These are phyloP conservation scores for Umbelopsis vinacea DNA, from an alignment of 192 early-diverging fungal species.

Conservation along the genomic window DNA sequence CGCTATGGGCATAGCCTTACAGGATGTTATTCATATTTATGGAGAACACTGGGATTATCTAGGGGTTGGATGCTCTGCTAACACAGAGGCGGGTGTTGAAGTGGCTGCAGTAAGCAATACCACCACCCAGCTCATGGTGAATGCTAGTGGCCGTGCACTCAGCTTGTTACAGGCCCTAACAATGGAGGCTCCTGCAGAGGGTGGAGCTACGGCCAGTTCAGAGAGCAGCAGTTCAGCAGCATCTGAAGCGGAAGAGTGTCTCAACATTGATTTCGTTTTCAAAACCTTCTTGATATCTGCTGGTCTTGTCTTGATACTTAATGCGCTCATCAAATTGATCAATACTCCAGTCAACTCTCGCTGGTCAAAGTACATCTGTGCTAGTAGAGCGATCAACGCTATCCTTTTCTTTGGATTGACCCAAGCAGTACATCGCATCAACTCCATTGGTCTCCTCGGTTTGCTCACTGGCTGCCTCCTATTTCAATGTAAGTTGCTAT, in stretches of 20 bases:
- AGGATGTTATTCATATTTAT: constrained; percentile 48
- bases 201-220: not conserved
- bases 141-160: not conserved
- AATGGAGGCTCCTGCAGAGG: not conserved
- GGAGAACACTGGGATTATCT: constrained; percentile 23
- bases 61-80: not conserved
- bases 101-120: not conserved
- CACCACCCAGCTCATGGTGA: not conserved
- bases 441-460: constrained; percentile 26
- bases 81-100: not conserved
- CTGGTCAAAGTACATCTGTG: constrained; percentile 34
- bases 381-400: constrained; percentile 31
- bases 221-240: not conserved
- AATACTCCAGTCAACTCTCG: constrained; percentile 32
- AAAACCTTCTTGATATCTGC: constrained; percentile 36
- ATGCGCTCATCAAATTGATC: constrained; percentile 41
- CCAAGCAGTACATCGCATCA: constrained; percentile 6
- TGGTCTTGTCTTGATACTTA: constrained; percentile 38
- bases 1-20: constrained; percentile 50
- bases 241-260: constrained; percentile 16
- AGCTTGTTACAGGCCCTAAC: constrained; percentile 7
- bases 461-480: constrained; percentile 34
- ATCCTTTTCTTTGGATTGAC: constrained; percentile 39
- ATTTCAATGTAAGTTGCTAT: constrained; percentile 37
- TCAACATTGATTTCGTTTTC: constrained; percentile 31